Evolutionary conservation across 331 rosid species (phyloP).

Genomic region (Erythrophleum ivorense): DNA sequence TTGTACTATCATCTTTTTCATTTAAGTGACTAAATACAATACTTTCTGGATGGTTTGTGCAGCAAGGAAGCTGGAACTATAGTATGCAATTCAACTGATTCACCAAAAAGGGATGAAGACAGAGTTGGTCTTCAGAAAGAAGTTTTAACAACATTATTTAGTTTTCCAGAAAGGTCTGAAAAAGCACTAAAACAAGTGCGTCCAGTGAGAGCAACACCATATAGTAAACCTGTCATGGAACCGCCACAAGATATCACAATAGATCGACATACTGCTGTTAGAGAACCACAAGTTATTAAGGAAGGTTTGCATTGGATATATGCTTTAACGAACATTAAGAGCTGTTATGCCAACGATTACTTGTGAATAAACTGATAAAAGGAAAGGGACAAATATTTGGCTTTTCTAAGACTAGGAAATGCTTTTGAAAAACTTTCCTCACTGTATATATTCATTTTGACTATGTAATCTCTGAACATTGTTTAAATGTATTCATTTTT

Average conservation of each 20-base stretch:
- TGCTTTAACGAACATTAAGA: background rate
- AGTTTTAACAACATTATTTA: constrained; percentile 46
- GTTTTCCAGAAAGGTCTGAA: constrained; percentile 42
- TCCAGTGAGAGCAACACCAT: constrained; percentile 28
- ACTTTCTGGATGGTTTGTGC: constrained; percentile 32
- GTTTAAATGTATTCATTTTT: constrained; percentile 15
- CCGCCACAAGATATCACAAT: constrained; percentile 25
- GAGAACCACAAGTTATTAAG: constrained; percentile 27
- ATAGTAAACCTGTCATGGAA: constrained; percentile 21
- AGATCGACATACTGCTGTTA: constrained; percentile 11
- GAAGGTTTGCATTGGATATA: constrained; percentile 33
- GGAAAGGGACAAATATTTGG: background rate
- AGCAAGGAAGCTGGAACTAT: constrained; percentile 31
- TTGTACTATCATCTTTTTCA: background rate
- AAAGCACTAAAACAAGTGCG: constrained; percentile 32
- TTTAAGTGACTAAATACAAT: background rate
- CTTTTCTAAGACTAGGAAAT: background rate
- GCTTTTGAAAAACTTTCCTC: no score
- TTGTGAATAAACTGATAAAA: background rate
- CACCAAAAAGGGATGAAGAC: constrained; percentile 24
- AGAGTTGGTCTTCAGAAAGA: constrained; percentile 38
- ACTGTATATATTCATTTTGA: background rate
- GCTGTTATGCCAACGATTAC: background rate
- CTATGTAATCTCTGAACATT: constrained; percentile 14
- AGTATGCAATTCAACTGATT: constrained; percentile 18